A percentile compares a stretch with the other conserved stretches of the same genome.
These are phyloP conservation scores for Tremella fuciformis DNA, from an alignment of 768 basidiomycete species.

Conservation along the genomic window DNA sequence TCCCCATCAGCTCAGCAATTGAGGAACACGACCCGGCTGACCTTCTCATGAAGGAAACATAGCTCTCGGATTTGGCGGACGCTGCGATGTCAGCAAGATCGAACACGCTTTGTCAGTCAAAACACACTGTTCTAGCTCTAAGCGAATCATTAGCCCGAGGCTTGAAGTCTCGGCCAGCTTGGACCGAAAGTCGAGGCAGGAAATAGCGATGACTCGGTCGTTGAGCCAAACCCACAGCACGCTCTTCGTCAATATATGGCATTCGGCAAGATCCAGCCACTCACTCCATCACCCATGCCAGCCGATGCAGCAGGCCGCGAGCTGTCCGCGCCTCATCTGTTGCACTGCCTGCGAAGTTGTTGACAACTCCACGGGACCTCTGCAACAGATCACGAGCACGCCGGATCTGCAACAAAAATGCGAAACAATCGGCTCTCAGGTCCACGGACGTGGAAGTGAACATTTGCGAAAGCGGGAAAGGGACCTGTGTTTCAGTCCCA, in stretches of 20 bases:
- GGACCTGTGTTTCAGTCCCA: conserved; percentile 22
- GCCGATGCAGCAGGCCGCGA: conserved; percentile 11
- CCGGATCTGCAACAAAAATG: conserved; percentile 37
- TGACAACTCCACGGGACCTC: conserved; percentile 9
- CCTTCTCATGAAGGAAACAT: conserved; percentile 11
- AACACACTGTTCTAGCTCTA: conserved; percentile 36
- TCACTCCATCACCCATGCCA: conserved; percentile 33
- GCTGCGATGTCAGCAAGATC: conserved; percentile 11
- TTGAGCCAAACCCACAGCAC: conserved; percentile 28
- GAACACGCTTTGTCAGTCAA: neutral
- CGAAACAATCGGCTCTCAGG: conserved; percentile 35
- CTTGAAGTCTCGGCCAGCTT: conserved; percentile 22
- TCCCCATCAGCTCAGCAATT: conserved; percentile 4
- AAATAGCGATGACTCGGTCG: conserved; percentile 26
- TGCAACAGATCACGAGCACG: conserved; percentile 20
- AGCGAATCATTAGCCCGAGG: conserved; percentile 30
- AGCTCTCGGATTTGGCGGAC: conserved; percentile 22
- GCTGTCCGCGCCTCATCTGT: neutral
- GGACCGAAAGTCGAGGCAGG: conserved; percentile 15
- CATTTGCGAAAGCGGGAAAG: conserved; percentile 43
- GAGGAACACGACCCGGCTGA: neutral
- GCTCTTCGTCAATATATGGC: conserved; percentile 5
- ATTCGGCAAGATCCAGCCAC: neutral
- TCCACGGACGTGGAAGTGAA: conserved; percentile 39
- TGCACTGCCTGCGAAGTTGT: conserved; percentile 8